These are phyloP conservation scores for Medicago ruthenica DNA, from an alignment of 306 rosid species.

Conservation along the genomic window DNA sequence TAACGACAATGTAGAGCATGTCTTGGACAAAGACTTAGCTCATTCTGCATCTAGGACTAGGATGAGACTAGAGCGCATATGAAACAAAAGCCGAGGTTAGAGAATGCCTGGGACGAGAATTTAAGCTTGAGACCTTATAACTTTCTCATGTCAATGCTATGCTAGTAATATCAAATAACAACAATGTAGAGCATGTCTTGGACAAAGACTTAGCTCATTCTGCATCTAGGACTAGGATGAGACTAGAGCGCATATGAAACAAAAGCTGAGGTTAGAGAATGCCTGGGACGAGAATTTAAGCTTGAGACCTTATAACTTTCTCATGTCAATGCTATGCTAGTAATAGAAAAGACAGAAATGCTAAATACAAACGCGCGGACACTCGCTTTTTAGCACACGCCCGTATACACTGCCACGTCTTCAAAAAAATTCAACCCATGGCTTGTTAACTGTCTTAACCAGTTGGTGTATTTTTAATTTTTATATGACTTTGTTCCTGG, in stretches of 20 bases:
- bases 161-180: slow-evolving; percentile 3
- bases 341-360: not conserved
- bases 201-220: not conserved
- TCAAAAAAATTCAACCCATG: too few relatives aligned
- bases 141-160: not conserved
- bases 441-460: too few relatives aligned
- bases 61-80: not conserved
- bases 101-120: not conserved
- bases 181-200: not conserved
- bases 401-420: too few relatives aligned
- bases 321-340: not conserved
- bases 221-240: not conserved
- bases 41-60: not conserved
- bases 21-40: not conserved
- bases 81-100: not conserved
- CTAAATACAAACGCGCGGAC: too few relatives aligned
- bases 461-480: too few relatives aligned
- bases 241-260: not conserved
- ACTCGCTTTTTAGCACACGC: too few relatives aligned
- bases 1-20: not conserved
- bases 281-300: slow-evolving; percentile 4
- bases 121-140: slow-evolving; percentile 5
- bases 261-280: not conserved
- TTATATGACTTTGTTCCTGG: too few relatives aligned
- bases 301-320: not conserved